Percentiles rank a stretch among this genome's conserved stretches.
phyloP scores from a whole-genome alignment of 345 rosid genomes.

The Bretschneidera sinensis region DNA sequence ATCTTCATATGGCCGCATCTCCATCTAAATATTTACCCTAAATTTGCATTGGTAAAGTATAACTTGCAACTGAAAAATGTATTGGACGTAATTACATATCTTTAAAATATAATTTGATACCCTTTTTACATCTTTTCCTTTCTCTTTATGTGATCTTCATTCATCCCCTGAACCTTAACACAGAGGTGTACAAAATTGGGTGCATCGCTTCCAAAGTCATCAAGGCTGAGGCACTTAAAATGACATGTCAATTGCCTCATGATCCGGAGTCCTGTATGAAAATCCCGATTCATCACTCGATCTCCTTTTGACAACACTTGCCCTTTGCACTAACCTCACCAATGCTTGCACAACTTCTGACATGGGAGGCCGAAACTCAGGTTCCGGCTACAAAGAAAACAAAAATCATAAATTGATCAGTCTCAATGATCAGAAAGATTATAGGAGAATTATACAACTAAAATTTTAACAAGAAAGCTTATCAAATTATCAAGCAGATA shows the following conservation, averaged over 20 bases:
- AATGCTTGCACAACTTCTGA: constrained; percentile 96
- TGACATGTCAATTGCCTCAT: constrained; percentile 63
- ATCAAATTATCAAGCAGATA: no score
- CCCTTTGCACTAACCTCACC: constrained; percentile 90
- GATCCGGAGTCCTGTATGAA: constrained; percentile 78
- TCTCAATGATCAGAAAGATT: not conserved
- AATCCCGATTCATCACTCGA: constrained; percentile 89
- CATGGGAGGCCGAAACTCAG: constrained; percentile 99
- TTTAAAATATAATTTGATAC: not conserved
- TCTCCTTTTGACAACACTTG: constrained; percentile 74
- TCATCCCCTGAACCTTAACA: not conserved
- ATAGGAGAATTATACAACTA: not conserved
- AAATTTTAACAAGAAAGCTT: no score
- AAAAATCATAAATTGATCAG: not conserved
- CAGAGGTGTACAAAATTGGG: not conserved
- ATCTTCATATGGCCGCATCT: not conserved
- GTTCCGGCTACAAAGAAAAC: constrained; percentile 63
- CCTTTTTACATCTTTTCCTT: not conserved
- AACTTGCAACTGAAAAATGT: not conserved
- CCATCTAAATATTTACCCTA: not conserved
- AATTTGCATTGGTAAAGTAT: not conserved
- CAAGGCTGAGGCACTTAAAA: constrained; percentile 22
- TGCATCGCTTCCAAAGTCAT: not conserved
- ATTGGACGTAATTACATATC: not conserved
- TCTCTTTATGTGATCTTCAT: not conserved